These are phyloP conservation scores for Platanthera zijinensis DNA, from an alignment of 106 monocot species.

Conservation along the genomic window DNA sequence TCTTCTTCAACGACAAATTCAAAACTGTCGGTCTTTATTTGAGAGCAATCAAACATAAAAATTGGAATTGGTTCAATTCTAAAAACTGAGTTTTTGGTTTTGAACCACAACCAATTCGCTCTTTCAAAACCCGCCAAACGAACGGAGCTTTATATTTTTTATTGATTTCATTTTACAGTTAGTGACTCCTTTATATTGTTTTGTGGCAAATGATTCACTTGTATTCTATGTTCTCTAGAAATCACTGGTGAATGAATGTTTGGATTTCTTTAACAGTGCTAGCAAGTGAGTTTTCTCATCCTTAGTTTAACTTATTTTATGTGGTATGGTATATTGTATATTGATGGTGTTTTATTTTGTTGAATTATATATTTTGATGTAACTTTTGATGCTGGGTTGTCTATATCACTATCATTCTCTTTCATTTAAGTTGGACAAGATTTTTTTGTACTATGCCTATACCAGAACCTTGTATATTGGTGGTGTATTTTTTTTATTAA, in stretches of 20 bases:
- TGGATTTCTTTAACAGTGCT: constrained; percentile 36
- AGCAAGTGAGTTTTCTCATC: constrained; percentile 34
- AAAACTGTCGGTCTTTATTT: too few species aligned
- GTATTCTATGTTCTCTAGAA: constrained; percentile 21
- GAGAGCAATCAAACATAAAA: too few species aligned
- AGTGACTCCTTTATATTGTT: background rate
- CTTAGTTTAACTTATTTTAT: background rate
- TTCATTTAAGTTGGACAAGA: background rate
- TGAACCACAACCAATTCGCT: too few species aligned
- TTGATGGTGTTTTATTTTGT: background rate
- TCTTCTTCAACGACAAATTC: too few species aligned
- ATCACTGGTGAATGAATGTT: constrained; percentile 35
- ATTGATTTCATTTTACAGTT: too few species aligned
- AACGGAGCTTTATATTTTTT: too few species aligned
- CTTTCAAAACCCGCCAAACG: too few species aligned
- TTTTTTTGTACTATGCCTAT: background rate
- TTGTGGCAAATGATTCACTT: background rate
- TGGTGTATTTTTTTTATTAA: too few species aligned
- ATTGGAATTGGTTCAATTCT: too few species aligned
- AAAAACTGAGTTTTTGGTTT: too few species aligned
- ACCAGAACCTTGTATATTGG: too few species aligned
- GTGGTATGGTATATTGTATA: background rate
- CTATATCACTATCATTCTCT: background rate
- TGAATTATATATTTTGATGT: background rate
- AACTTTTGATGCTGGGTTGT: background rate